Percentiles rank a stretch among this genome's conserved stretches.
Conservation (phyloP, 805 yeast genomes). For the Pichia paraexigua region DNA sequence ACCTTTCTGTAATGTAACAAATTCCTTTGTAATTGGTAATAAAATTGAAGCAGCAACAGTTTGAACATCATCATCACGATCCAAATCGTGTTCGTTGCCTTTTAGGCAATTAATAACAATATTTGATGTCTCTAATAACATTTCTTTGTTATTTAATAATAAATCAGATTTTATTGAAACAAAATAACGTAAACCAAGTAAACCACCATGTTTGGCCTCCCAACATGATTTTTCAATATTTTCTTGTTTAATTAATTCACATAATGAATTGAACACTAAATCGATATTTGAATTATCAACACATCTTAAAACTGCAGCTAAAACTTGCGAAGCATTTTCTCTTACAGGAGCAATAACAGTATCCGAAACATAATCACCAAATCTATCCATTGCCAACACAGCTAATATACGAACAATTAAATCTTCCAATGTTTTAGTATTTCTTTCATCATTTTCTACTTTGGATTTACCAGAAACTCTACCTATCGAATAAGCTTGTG, state of each 20-base stretch:
- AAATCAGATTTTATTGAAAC: conserved; percentile 83
- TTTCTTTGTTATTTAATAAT: conserved; percentile 47
- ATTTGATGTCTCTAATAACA: conserved; percentile 63
- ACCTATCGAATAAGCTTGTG: conserved; percentile 81
- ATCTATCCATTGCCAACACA: conserved; percentile 84
- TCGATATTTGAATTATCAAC: conserved; percentile 51
- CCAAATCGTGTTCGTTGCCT: conserved; percentile 62
- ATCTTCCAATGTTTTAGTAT: conserved; percentile 72
- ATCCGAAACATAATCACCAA: conserved; percentile 95
- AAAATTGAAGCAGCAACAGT: conserved; percentile 93
- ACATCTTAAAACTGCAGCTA: conserved; percentile 83
- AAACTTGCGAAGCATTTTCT: conserved; percentile 91
- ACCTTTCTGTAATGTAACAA: conserved; percentile 55
- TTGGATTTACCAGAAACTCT: conserved; percentile 56
- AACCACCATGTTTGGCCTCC: conserved; percentile 99
- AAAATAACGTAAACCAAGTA: conserved; percentile 85
- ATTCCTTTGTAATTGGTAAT: conserved; percentile 82
- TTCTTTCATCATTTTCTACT: conserved; percentile 57
- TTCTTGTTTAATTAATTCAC: conserved; percentile 63
- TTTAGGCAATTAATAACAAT: conserved; percentile 80
- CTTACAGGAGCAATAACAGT: conserved; percentile 98
- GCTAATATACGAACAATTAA: conserved; percentile 78
- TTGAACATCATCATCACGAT: conserved; percentile 96
- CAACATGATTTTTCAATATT: conserved; percentile 48
- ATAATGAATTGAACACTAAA: conserved; percentile 56